Base-by-base conservation (phyloP, 768 basidiomycete genomes). In the Tylopilus subfusipes region DNA sequence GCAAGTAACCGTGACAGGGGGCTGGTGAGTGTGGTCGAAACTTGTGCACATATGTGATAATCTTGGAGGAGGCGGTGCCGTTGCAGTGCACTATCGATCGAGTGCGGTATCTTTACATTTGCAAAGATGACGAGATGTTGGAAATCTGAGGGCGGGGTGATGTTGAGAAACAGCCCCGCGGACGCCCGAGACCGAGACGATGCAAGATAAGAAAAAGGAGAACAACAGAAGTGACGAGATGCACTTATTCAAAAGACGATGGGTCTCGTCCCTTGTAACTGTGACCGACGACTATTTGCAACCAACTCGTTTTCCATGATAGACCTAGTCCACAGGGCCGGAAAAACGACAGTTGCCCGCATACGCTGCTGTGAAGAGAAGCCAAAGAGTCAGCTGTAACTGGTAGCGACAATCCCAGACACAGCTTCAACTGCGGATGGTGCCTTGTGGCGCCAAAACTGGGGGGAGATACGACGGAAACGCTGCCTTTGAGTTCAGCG, bases 11-110 rank as follows among this genome's bases (percentile, higher is more conserved):
- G 24, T 14, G 29, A 52, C 27, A 13, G 21, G 33, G 53, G 30
- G n/a, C 21, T 38, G 22, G 42, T 27, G 36, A 21, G 38, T 19
- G 36, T 6, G 29, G 18, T 27, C n/a, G 42, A 39, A 44, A 33
- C 25, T 14, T 5, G 48, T 25, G 43, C 10, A 25, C 18, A 44
- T 46, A 31, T 27, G 50, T 18, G 24, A 36, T 14, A 48, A 51
- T 51, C 50, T 50, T 33, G 22, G 34, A 42, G n/a, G 25, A n/a
- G 51, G 64, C 63, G 40, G 40, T 66, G 51, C 31, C 31, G 21
- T 47, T 52, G 64, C 55, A 33, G 42, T 53, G 53, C 30, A 16
- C 1, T 40, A 53, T 56, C 50, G 52, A 27, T 40, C 30, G 38
- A 27, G 31, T 19, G 40, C 19, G 36, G 45, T 10, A 46, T 49